Evolutionary conservation across 2,329 filamentous ascomycete species (phyloP), one percentile per base, ranked within the genome.

Genomic region (Scytalidium sp.): DNA sequence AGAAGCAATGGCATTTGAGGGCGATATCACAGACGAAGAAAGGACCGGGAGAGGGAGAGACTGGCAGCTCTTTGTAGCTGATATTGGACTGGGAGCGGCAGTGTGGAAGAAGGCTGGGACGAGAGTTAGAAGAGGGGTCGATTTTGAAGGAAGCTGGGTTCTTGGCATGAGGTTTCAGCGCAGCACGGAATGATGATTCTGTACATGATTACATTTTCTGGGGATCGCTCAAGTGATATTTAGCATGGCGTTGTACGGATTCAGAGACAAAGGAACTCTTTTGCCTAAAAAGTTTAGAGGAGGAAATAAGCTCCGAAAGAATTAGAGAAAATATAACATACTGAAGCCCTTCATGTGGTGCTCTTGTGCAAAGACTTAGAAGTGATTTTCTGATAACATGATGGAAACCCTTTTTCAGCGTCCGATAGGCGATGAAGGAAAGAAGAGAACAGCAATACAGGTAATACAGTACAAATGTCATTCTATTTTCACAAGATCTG

Each of bases 101-200:
- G 89, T 91, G 3, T 95, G 92, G 87, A 87, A 86, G 63, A 90
- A 90, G 66, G 88, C 88, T 1, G 88, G 89, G 2, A 90, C 88
- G 3, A 85, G 88, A 64, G 82, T 90, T 45, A 83, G 91, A 19
- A 85, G 89, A 56, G 91, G 91, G 0, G 86, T 97, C 49, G 90
- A 92, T 60, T 97, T 97, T 74, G 90, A 90, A 20, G 84, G 85
- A 52, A 82, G 85, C 56, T 97, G 93, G 93, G 84, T 94, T 54
- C 76, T 95, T 13, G 83, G 86, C 60, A 80, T 94, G 69, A 60
- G 61, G 19, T 67, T 64, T 52, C 60, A 66, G 41, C 56, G 60
- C 13, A 58, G 50, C 7, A 41, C 42, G 3, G 60, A 62, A 22
- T 60, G 45, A 43, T 15, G 25, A 40, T 8, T 43, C 27, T 25